These are phyloP conservation scores for Chaetomidium leptoderma DNA, from an alignment of 495 filamentous ascomycete genomes.

Conservation along the genomic window DNA sequence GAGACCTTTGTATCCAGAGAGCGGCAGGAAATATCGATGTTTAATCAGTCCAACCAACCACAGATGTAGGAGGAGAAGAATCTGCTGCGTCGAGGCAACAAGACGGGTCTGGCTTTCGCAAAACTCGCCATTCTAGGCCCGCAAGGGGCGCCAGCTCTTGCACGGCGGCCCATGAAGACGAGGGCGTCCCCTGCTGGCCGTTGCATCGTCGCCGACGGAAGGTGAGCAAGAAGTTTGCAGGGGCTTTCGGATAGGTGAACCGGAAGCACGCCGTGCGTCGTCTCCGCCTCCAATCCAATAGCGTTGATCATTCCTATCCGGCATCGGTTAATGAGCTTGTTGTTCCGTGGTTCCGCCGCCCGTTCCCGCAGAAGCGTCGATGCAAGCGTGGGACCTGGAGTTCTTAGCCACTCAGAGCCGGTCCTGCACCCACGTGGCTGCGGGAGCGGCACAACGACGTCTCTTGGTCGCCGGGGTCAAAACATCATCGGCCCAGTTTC, in stretches of 20 bases:
- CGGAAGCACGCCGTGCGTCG: background rate
- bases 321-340: background rate
- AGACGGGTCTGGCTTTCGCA: background rate
- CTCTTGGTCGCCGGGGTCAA: background rate
- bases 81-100: background rate
- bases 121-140: background rate
- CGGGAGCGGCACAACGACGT: background rate
- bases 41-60: background rate
- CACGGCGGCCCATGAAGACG: background rate
- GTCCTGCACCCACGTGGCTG: background rate
- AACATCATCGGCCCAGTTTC: background rate
- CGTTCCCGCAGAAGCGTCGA: background rate
- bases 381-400: background rate
- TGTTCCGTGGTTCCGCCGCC: background rate
- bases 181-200: background rate
- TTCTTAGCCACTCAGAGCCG: slow-evolving; percentile 3
- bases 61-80: background rate
- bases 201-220: background rate
- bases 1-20: no score
- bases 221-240: background rate
- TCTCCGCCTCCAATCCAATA: slow-evolving; percentile 1
- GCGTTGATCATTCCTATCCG: background rate
- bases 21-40: background rate
- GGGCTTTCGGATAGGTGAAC: background rate
- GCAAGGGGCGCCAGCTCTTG: background rate